Conservation (phyloP, 352 stramenopile species). For the Pythium pectinolyticum region DNA sequence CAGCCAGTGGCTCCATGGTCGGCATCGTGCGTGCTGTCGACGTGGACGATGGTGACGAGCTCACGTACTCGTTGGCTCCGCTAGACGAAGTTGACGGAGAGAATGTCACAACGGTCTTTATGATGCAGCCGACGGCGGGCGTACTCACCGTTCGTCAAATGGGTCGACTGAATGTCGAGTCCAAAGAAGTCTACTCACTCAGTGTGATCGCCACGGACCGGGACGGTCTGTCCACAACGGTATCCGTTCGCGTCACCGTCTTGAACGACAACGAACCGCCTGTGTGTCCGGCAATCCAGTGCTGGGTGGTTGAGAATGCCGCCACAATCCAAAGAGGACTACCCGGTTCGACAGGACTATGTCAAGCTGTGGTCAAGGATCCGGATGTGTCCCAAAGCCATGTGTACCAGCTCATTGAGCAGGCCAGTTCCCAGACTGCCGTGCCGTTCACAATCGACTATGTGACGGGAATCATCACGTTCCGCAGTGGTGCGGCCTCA, state of each 20-base stretch:
- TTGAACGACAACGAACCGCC: conserved; percentile 57
- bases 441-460: conserved; percentile 31
- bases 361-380: conserved; percentile 39
- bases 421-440: background rate
- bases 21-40: conserved; percentile 44
- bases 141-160: conserved; percentile 10
- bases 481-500: conserved; percentile 23
- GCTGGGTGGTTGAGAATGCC: conserved; percentile 59
- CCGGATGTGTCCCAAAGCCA: conserved; percentile 43
- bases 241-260: conserved; percentile 29
- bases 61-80: conserved; percentile 29
- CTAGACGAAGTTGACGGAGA: conserved; percentile 3
- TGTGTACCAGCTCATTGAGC: conserved; percentile 45
- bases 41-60: conserved; percentile 35
- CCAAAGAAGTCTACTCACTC: conserved; percentile 20
- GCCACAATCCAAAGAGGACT: conserved; percentile 30
- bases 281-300: conserved; percentile 44
- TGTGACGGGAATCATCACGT: conserved; percentile 36
- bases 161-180: conserved; percentile 9
- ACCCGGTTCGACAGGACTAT: conserved; percentile 38
- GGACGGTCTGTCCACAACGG: conserved; percentile 23
- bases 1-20: conserved; percentile 32
- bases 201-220: conserved; percentile 24
- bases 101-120: conserved; percentile 22
- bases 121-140: conserved; percentile 14